Evolutionary conservation across 2,329 filamentous ascomycete species (phyloP).

Genomic region (Trichoderma arundinaceum): DNA sequence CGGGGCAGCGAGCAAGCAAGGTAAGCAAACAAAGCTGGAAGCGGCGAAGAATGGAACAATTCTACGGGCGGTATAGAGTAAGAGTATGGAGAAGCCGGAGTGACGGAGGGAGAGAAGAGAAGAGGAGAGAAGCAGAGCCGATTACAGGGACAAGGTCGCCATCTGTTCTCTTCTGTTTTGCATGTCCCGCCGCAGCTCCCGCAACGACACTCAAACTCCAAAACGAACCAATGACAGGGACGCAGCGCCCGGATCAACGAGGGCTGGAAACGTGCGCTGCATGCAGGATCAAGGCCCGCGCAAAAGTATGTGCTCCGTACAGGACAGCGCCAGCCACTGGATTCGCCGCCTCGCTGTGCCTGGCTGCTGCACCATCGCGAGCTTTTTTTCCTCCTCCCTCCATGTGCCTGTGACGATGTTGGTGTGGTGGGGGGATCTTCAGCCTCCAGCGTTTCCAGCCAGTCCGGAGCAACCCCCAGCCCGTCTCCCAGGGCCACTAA

Average conservation of each 20-base stretch:
- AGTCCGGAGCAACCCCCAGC: conserved; percentile 10
- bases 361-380: conserved; percentile 9
- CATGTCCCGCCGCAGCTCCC: too few species aligned
- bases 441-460: conserved; percentile 2
- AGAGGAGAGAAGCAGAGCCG: too few species aligned
- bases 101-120: too few species aligned
- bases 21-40: background rate
- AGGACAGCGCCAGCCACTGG: background rate
- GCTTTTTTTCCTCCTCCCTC: background rate
- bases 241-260: too few species aligned
- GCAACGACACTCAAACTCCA: too few species aligned
- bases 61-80: too few species aligned
- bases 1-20: background rate
- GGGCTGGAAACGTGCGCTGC: conserved; percentile 6
- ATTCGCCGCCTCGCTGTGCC: background rate
- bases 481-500: background rate
- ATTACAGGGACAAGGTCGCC: too few species aligned
- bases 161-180: too few species aligned
- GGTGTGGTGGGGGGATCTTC: conserved; percentile 1
- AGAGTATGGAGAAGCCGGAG: too few species aligned
- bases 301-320: conserved; percentile 15
- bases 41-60: background rate
- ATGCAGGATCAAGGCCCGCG: background rate
- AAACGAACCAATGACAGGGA: too few species aligned
- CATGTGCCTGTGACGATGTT: background rate